A percentile compares a stretch with the other conserved stretches of the same genome.
phyloP scores from a whole-genome alignment of 169 alveolate species.

The Eimeria acervulina region DNA sequence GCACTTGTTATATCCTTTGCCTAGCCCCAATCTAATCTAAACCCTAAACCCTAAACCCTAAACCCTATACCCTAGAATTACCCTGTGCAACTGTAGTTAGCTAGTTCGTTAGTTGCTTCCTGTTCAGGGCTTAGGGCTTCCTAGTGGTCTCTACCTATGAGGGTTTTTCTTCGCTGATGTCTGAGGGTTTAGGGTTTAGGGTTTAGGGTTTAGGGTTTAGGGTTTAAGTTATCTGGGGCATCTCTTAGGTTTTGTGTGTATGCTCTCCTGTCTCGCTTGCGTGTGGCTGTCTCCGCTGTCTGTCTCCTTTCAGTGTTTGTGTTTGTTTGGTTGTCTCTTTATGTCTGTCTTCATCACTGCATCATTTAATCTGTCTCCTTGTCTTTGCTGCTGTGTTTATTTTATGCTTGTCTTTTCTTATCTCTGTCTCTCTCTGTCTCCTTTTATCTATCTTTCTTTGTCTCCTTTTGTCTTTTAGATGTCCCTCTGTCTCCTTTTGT shows the following conservation, averaged over 20 bases:
- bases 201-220: not conserved
- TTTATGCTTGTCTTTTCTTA: not conserved
- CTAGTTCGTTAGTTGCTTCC: not conserved
- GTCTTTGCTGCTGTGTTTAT: not conserved
- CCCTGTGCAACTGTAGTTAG: not conserved
- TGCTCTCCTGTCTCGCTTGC: too few relatives aligned
- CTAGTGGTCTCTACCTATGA: not conserved
- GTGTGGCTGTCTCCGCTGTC: too few relatives aligned
- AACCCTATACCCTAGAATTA: not conserved
- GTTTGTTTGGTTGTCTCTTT: too few relatives aligned
- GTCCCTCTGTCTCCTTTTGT: not conserved
- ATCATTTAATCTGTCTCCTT: too few relatives aligned
- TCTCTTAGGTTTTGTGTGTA: not conserved
- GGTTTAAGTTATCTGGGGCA: not conserved
- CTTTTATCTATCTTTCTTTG: too few relatives aligned
- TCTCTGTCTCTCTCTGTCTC: not conserved
- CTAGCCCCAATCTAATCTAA: too few relatives aligned
- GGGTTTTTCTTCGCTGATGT: not conserved
- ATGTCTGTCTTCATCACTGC: too few relatives aligned
- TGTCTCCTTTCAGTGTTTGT: too few relatives aligned
- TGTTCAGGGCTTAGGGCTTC: too few relatives aligned
- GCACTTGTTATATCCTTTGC: too few relatives aligned
- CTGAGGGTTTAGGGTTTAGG: not conserved
- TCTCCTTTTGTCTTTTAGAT: not conserved
- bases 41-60: constrained; percentile 13